Evolutionary conservation across 2,329 filamentous ascomycete genomes (phyloP), one percentile per base, ranked within the genome.

Genomic region (Conoideocrella luteorostrata): DNA sequence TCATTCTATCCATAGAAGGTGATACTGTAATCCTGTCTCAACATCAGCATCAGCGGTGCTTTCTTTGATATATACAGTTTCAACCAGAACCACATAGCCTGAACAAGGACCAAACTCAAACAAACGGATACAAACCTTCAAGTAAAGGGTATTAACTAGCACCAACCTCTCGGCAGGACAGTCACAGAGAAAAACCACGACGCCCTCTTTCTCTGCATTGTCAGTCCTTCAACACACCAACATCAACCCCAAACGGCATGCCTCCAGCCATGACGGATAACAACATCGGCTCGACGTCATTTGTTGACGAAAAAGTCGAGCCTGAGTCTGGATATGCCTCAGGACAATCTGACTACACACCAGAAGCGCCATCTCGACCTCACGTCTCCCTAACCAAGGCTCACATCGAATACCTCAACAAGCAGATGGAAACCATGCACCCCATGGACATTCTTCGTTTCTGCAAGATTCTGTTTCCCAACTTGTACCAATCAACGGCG

Each of bases 361-460:
- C 64, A 20, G 57, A 59, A 32, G 57, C 55, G 34, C 56, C 59
- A 26, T 60, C 51, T 52, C 74, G 91, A 17, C 86, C 90, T 12
- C 79, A 87, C 48, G 76, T 97, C 57, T 81, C 84, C 65, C 88
- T 98, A 71, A 91, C 88, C 52, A 85, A 85, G 63, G 78, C 84
- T 50, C 91, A 98, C 65, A 74, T 97, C 54, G 84, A 87, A 57
- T 91, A 91, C 66, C 77, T 98, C 63, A 98, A 98, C 74, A 70
- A 81, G 51, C 88, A 95, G 66, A 72, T 98, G 55, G 86, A 93
- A 65, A 78, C 83, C 60, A 86, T 97, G 65, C 81, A 90, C 61
- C 88, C 93, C 49, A 75, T 91, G 76, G 91, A 96, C 52, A 85
- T 97, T 56, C 78, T 98, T 48, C 84, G 82, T 68, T 96, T 95